These are phyloP conservation scores for Cystofilobasidium capitatum DNA, from an alignment of 768 basidiomycete species.

Conservation along the genomic window DNA sequence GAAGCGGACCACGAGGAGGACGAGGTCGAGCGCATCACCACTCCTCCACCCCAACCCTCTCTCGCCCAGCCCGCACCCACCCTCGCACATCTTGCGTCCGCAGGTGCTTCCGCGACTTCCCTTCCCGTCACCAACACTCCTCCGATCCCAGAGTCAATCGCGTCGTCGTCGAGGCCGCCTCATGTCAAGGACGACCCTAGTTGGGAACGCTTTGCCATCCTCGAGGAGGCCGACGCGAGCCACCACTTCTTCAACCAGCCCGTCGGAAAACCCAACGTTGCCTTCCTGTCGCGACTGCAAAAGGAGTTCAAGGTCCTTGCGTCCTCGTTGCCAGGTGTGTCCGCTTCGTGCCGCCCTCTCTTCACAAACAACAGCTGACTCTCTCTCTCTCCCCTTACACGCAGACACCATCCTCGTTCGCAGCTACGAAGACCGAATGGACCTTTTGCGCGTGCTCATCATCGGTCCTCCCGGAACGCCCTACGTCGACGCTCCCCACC, in stretches of 20 bases:
- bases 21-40: background rate
- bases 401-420: slow-evolving; percentile 78
- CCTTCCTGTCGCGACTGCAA: slow-evolving; percentile 63
- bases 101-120: background rate
- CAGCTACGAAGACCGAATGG: slow-evolving; percentile 78
- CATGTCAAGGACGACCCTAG: slow-evolving; percentile 39
- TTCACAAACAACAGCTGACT: background rate
- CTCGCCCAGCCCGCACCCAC: background rate
- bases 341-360: background rate
- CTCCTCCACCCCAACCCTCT: background rate
- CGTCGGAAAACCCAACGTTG: slow-evolving; percentile 55
- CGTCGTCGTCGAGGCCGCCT: background rate
- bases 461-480: slow-evolving; percentile 89
- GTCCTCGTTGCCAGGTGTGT: slow-evolving; percentile 67
- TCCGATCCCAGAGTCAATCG: slow-evolving; percentile 7
- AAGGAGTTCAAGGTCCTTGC: slow-evolving; percentile 75
- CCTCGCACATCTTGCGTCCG: background rate
- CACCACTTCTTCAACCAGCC: slow-evolving; percentile 60
- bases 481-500: slow-evolving; percentile 59
- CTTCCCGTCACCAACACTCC: slow-evolving; percentile 23
- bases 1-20: slow-evolving; percentile 7
- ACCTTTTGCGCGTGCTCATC: slow-evolving; percentile 77
- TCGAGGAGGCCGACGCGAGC: slow-evolving; percentile 64
- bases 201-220: slow-evolving; percentile 76
- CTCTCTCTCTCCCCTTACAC: background rate